phyloP scores from a whole-genome alignment of 1,284 basidiomycete species.

The Trametes sp. region DNA sequence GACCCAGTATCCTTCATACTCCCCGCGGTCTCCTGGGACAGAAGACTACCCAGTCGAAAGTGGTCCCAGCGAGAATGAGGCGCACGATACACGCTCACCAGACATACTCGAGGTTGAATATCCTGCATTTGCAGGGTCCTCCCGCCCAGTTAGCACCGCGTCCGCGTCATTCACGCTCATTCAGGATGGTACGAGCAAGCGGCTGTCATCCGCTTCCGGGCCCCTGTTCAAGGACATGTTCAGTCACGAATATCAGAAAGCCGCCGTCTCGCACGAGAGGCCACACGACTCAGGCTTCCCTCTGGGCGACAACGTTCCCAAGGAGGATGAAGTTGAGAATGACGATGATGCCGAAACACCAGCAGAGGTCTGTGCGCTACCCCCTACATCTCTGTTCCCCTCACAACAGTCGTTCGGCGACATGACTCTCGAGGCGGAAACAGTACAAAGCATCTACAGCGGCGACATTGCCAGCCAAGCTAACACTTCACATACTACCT shows the following conservation, averaged over 20 bases:
- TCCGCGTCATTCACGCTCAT: constrained; percentile 25
- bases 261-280: neutral
- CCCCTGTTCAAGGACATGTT: neutral
- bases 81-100: neutral
- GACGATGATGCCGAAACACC: no score
- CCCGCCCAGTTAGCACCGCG: constrained; percentile 4
- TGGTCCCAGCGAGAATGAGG: neutral
- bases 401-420: neutral
- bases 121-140: constrained; percentile 10
- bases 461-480: neutral
- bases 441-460: neutral
- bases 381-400: neutral
- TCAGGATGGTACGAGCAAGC: constrained; percentile 24
- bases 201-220: constrained; percentile 8
- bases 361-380: neutral
- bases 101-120: neutral
- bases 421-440: neutral
- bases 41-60: neutral
- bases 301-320: neutral
- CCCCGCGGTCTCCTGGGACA: neutral
- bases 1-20: no score
- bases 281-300: neutral
- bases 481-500: constrained; percentile 4
- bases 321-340: neutral
- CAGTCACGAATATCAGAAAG: neutral